A percentile compares a stretch with the other conserved stretches of the same genome.
These are phyloP conservation scores for Botrytis tulipae DNA, from an alignment of 2,329 filamentous ascomycete species.

Conservation along the genomic window DNA sequence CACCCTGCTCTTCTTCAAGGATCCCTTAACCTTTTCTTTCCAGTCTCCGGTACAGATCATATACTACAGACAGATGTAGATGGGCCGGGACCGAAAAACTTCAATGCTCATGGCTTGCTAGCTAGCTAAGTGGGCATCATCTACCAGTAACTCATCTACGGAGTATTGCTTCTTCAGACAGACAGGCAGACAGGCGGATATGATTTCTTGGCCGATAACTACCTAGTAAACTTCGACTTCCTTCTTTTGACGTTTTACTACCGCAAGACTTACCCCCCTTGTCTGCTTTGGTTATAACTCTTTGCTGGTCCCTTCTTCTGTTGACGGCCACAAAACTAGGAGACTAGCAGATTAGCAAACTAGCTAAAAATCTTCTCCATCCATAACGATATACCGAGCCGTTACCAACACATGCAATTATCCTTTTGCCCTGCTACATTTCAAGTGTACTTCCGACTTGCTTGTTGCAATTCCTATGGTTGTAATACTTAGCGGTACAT, in stretches of 20 bases:
- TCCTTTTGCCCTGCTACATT: constrained; percentile 16
- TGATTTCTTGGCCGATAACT: background rate
- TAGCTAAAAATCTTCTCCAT: background rate
- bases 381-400: background rate
- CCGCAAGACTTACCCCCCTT: background rate
- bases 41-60: background rate
- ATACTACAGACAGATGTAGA: background rate
- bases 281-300: background rate
- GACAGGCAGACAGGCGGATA: background rate
- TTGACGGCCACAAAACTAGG: background rate
- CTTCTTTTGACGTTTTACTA: background rate
- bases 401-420: constrained; percentile 18
- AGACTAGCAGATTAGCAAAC: background rate
- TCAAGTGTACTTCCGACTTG: constrained; percentile 19
- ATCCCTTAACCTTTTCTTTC: background rate
- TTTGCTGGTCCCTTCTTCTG: background rate
- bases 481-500: constrained; percentile 1
- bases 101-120: constrained; percentile 12
- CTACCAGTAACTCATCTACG: background rate
- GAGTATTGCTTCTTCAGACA: background rate
- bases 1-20: background rate
- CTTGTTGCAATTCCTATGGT: background rate
- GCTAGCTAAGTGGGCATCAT: constrained; percentile 4
- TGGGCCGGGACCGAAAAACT: background rate
- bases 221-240: background rate